Base-by-base conservation (phyloP, 768 basidiomycete genomes). In the Mrakia hoshinonis region DNA sequence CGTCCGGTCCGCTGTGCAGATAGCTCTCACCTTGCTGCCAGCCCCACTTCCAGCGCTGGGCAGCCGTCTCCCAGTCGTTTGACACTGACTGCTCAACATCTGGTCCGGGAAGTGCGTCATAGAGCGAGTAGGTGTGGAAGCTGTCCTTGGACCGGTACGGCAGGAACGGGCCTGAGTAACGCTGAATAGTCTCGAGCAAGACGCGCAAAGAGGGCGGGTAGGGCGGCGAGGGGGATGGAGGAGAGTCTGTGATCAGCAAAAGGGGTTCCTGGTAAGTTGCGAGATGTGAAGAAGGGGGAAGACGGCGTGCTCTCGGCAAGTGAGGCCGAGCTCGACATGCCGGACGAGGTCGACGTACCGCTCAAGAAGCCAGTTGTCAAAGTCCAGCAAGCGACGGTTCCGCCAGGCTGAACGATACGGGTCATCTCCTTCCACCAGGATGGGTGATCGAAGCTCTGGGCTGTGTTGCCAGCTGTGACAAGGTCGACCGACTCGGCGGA, bases 381-480 rank as follows among this genome's bases (percentile, higher is more conserved):
- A 2, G 64, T 66, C 22, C 48, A 71, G 11, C 29, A 51, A 18
- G 64, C 64, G 7, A 71, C 70, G 0, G 63, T 36, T 9, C 70
- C 70, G 10, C 48, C 48, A 1, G 70, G 70, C 31, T 52, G 49
- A 34, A 71, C 52, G 31, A 71, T 39, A 18, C 70, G 63, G 18
- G 39, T 31, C 70, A 66, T 66, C 51, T 71, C 64, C 3, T 13
- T 31, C 64, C 70, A 71, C 63, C 63, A 71, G 20, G 63, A 31
- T 20, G 24, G 26, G 43, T 29, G 52, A 26, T 71, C 63, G 31
- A 71, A 66, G 63, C 70, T 66, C 24, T 71, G 70, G 22, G 70
- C 63, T 4, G 64, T n/a, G 7, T 63, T 71, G 5, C 63, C 70
- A 6, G 70, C 63, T 3, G 70, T 71, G 63, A 71, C 51, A 24